Evolutionary conservation across 345 rosid species (phyloP), one percentile per base, ranked within the genome.

Genomic region (Tarenaya hassleriana): DNA sequence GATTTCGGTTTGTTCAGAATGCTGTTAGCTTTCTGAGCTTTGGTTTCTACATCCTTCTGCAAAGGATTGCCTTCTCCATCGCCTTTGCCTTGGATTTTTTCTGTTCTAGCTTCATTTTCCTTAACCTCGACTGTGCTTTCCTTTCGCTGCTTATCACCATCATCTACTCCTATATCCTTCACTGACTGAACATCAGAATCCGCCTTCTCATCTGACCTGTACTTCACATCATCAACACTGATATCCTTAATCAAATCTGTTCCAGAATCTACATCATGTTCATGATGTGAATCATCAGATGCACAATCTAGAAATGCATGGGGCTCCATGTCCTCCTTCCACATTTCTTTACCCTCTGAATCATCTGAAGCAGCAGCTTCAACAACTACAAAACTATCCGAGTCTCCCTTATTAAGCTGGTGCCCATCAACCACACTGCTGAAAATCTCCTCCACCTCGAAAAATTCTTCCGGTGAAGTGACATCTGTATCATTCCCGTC

Each of bases 361-460:
- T 66, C 77, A 66, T 64, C 75, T 33, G 61, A 24, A 31, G 46
- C 55, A 52, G 43, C 65, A 32, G n/a, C n/a, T n/a, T 73, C 68
- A 47, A 56, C 71, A 53, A 59, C 71, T 42, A 57, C 43, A 55
- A 34, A 66, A 56, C 76, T 24, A 56, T 68, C 72, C 0, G 20
- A 52, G 39, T 80, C 86, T 50, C 51, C 72, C 68, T 73, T 84
- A 35, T 70, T n/a, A n/a, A n/a, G 75, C 56, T 87, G 94, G 17
- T 69, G 84, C 7, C 68, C 78, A 27, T 88, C 95, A 9, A 74
- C 67, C 17, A 68, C 75, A 68, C 68, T 86, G 75, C 83, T 78
- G 68, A 92, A 92, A 34, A 92, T 83, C 76, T 92, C 95, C 74
- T 92, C 95, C 44, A 82, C 98, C 82, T 92, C 98, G 67, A 76